Base-by-base conservation (phyloP, 176 grass and related monocot genomes). In the Elymus sibiricus region DNA sequence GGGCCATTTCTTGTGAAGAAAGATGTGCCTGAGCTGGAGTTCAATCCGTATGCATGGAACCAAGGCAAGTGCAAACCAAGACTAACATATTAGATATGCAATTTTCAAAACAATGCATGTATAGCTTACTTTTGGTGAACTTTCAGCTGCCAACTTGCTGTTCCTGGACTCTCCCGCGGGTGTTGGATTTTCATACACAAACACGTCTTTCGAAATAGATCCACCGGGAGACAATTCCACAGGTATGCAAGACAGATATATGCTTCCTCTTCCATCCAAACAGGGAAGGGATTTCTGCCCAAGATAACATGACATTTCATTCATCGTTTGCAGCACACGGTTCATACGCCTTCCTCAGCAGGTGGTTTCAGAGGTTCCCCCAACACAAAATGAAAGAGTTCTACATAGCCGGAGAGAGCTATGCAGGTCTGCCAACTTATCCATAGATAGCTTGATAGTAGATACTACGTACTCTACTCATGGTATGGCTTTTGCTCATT, bases 101-200 rank as follows among this genome's bases (percentile, higher is more conserved):
- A 44, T 65, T 64, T 34, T 7, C 3, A 8, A 35, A 7, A 13
- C 1, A 19, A 29, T 87, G 43, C 38, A 55, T 60, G 38, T 75
- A 47, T 87, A 63, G 17, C 38, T 73, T 16, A 43, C n/a, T 29
- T 22, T 19, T 34, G 43, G 39, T 82, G 46, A 40, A 17, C 34
- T 87, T 90, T 69, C 90, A 94, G 94, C 86, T 68, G 94, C 94
- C 66, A 94, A 97, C 85, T 31, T 97, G 60, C 71, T 97, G 22
- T 97, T 97, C 84, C 74, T 94, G 21, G 94, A 97, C 46, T 94
- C 94, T 74, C 94, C 94, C 63, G 94, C 90, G 64, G 94, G 94
- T 49, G 94, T 97, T n/a, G 94, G 94, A 16, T 97, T 87, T 82
- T 97, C 94, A 27, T 97, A 94, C 80, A 92, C 94, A 0, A 97